phyloP scores from a whole-genome alignment of 139 green algal genomes.

The Diplosphaera chodatii region DNA sequence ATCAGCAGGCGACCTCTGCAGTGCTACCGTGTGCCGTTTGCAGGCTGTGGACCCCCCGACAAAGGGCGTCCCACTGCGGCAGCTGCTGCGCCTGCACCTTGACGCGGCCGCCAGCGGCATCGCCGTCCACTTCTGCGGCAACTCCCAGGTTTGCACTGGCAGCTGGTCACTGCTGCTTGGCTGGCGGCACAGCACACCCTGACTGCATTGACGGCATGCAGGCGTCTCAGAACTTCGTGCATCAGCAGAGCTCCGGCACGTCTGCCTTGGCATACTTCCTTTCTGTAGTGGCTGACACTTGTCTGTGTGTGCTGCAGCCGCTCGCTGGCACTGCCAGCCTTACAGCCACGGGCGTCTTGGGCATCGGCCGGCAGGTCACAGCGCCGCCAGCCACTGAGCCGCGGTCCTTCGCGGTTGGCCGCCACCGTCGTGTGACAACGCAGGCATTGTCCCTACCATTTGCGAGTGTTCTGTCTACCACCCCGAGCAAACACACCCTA shows the following conservation, averaged over 20 bases:
- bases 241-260: no score
- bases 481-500: no score
- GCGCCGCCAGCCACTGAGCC: constrained; percentile 20
- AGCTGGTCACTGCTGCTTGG: no score
- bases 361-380: constrained; percentile 47
- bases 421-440: constrained; percentile 23
- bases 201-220: no score
- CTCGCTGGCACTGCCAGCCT: constrained; percentile 17
- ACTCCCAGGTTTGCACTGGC: constrained; percentile 15
- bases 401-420: constrained; percentile 37
- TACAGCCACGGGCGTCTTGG: constrained; percentile 32
- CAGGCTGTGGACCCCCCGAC: constrained; percentile 33
- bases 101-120: constrained; percentile 29
- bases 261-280: no score
- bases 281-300: no score
- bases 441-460: no score
- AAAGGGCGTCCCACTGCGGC: constrained; percentile 19
- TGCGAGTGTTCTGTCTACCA: no score
- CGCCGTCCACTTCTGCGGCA: constrained; percentile 26
- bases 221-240: no score
- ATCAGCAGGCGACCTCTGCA: no score
- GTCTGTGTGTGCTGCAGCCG: constrained; percentile 13
- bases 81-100: constrained; percentile 42
- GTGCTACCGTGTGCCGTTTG: no score
- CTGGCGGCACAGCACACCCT: no score